Conservation (phyloP, 2,329 filamentous ascomycete genomes). For the Cercospora sesami region DNA sequence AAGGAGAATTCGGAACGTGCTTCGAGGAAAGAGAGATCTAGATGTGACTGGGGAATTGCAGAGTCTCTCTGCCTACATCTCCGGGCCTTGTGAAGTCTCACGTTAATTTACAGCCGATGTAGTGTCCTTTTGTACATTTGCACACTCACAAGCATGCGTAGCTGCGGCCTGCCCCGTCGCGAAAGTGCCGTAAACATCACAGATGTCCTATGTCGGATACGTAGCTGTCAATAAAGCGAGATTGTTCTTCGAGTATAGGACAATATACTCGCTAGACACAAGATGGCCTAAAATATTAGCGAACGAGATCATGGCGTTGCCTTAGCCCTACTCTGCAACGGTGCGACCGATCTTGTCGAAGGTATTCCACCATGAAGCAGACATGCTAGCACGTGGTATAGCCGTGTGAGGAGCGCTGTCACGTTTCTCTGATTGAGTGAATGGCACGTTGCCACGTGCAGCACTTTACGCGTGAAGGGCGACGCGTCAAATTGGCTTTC, state of each 20-base stretch:
- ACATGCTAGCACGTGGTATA: neutral
- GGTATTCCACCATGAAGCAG: neutral
- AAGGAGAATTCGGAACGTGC: neutral
- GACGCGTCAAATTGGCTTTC: neutral
- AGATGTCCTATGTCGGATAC: neutral
- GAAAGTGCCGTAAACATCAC: neutral
- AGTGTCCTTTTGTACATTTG: neutral
- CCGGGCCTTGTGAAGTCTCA: neutral
- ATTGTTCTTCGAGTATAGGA: neutral
- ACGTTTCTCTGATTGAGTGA: neutral
- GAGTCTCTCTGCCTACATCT: neutral
- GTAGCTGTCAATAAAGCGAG: neutral
- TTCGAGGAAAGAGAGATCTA: neutral
- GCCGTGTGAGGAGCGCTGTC: neutral
- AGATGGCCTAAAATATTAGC: neutral
- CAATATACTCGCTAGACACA: neutral
- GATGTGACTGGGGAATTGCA: neutral
- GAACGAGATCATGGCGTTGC: neutral
- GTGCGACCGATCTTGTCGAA: neutral
- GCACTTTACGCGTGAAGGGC: slow-evolving; percentile 3
- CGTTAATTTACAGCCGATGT: neutral
- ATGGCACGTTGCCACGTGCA: neutral
- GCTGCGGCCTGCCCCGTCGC: neutral
- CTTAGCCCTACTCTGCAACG: neutral
- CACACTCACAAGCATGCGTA: neutral